Evolutionary conservation across 1,139 yeast species (phyloP).

Genomic region (Suhomyces bokatorum): DNA sequence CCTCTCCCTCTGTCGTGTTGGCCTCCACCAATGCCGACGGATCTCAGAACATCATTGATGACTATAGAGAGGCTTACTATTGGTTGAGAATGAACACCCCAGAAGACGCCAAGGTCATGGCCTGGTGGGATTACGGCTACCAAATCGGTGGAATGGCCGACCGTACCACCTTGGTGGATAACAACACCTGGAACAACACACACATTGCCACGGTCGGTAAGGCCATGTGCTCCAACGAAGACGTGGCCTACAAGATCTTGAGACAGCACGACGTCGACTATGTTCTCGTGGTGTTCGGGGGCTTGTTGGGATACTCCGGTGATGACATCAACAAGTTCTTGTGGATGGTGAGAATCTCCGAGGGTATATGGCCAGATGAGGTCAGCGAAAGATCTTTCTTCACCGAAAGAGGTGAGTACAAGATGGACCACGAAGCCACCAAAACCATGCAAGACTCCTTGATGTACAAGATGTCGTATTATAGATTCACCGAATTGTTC

Average conservation of each 20-base stretch:
- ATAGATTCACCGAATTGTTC: slow-evolving; percentile 77
- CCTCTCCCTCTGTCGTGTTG: slow-evolving; percentile 96
- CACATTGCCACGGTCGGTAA: slow-evolving; percentile 99
- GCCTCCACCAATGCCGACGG: slow-evolving; percentile 88
- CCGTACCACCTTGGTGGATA: slow-evolving; percentile 95
- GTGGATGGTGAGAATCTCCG: slow-evolving; percentile 99
- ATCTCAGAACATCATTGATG: slow-evolving; percentile 81
- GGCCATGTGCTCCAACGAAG: slow-evolving; percentile 92
- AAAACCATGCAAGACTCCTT: slow-evolving; percentile 82
- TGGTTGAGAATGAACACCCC: slow-evolving; percentile 98
- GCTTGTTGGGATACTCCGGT: slow-evolving; percentile 89
- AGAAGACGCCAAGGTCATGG: slow-evolving; percentile 93
- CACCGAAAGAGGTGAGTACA: slow-evolving; percentile 83
- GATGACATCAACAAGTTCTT: slow-evolving; percentile 95
- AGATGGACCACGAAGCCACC: slow-evolving; percentile 80
- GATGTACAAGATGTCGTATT: slow-evolving; percentile 94
- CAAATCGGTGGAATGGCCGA: slow-evolving; percentile 99
- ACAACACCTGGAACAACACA: slow-evolving; percentile 99
- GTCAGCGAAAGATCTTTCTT: slow-evolving; percentile 82
- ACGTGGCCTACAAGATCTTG: slow-evolving; percentile 82
- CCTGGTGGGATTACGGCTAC: slow-evolving; percentile 99
- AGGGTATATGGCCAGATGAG: slow-evolving; percentile 99
- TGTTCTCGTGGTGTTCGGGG: slow-evolving; percentile 91
- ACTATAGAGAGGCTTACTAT: slow-evolving; percentile 97
- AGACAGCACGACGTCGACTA: slow-evolving; percentile 94